Percentiles rank a stretch among this genome's conserved stretches.
Conservation (phyloP, 768 basidiomycete species). For the Tulasnella sp. region DNA sequence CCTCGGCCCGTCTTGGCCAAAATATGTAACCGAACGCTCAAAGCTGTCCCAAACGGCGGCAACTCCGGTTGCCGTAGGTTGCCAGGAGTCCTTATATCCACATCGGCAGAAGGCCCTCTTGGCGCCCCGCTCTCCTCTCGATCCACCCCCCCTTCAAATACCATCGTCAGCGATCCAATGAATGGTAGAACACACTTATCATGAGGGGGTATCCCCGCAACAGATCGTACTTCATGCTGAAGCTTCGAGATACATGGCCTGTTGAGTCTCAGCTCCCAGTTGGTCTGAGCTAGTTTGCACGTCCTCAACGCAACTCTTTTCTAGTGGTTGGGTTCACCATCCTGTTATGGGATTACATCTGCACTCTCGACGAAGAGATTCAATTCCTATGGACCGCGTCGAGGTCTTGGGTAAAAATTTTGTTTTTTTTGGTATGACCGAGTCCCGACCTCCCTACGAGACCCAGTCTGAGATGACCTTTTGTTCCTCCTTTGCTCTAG, state of each 20-base stretch:
- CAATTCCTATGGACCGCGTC: background rate
- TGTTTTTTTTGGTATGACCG: background rate
- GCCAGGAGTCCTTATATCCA: no score
- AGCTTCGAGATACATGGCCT: background rate
- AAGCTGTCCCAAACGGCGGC: no score
- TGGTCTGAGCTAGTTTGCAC: no score
- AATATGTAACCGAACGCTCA: no score
- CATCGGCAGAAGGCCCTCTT: no score
- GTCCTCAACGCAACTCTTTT: background rate
- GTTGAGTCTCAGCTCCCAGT: background rate
- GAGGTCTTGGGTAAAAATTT: background rate
- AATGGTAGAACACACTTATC: background rate
- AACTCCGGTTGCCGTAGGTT: no score
- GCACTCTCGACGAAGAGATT: background rate
- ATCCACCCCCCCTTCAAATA: background rate
- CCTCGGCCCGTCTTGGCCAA: no score
- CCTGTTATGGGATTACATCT: background rate
- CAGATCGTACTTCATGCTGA: background rate
- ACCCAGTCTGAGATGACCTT: background rate
- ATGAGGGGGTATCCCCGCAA: background rate
- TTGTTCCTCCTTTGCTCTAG: background rate
- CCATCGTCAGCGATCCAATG: background rate
- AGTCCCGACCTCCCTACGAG: background rate
- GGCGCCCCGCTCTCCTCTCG: no score
- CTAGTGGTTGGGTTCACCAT: background rate